Evolutionary conservation across 2,329 filamentous ascomycete genomes (phyloP).

Genomic region (Cytospora schulzeri): DNA sequence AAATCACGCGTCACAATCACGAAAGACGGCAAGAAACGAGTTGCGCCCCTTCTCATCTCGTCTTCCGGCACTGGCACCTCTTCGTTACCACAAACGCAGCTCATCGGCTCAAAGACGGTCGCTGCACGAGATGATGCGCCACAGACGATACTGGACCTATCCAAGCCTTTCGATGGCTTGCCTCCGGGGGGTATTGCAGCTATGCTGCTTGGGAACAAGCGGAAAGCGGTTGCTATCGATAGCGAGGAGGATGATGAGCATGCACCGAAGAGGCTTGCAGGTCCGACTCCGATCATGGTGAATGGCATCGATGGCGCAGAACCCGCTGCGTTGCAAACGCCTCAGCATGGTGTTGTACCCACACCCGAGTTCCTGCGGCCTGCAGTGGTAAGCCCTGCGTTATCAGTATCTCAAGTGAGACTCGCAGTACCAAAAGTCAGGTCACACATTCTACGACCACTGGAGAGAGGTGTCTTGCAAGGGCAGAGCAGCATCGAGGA

Average conservation of each 20-base stretch:
- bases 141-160: conserved; percentile 83
- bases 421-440: conserved; percentile 87
- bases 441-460: conserved; percentile 76
- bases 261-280: conserved; percentile 54
- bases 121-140: conserved; percentile 69
- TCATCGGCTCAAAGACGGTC: conserved; percentile 73
- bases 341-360: conserved; percentile 61
- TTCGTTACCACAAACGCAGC: conserved; percentile 83
- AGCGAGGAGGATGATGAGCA: conserved; percentile 73
- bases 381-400: conserved; percentile 79
- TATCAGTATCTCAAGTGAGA: conserved; percentile 80
- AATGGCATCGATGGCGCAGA: conserved; percentile 79
- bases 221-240: conserved; percentile 74
- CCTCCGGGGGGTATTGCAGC: conserved; percentile 85
- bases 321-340: conserved; percentile 66
- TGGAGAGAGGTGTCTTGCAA: conserved; percentile 67
- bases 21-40: conserved; percentile 95
- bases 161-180: conserved; percentile 89
- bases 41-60: conserved; percentile 88
- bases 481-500: conserved; percentile 59
- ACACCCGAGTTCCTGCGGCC: conserved; percentile 86
- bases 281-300: conserved; percentile 72
- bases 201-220: conserved; percentile 89
- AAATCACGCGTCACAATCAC: conserved; percentile 93
- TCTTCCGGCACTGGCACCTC: conserved; percentile 85